These are phyloP conservation scores for Tinospora cordifolia DNA, from an alignment of 164 flowering plant species.

Conservation along the genomic window DNA sequence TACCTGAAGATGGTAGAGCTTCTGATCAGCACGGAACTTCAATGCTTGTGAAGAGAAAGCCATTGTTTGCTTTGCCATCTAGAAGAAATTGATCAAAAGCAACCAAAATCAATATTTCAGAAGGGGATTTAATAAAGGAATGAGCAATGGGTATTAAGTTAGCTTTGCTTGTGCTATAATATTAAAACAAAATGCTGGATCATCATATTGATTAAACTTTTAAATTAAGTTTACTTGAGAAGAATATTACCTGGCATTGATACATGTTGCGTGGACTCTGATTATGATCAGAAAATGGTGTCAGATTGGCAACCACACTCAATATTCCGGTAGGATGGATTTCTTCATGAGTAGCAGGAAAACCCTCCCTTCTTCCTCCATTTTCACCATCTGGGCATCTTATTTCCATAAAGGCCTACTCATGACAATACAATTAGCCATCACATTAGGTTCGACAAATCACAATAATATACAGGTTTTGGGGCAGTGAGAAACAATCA, in stretches of 20 bases:
- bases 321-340: slow-evolving; percentile 82
- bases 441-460: background rate
- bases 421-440: background rate
- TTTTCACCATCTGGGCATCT: slow-evolving; percentile 89
- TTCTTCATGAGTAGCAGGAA: slow-evolving; percentile 93
- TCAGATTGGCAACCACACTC: slow-evolving; percentile 88
- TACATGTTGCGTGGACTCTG: slow-evolving; percentile 99
- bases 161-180: no score
- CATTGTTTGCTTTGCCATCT: slow-evolving; percentile 99
- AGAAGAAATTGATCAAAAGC: slow-evolving; percentile 7
- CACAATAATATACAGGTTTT: background rate
- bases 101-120: background rate
- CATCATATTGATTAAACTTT: background rate
- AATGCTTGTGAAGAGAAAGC: slow-evolving; percentile 76
- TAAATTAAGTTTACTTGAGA: background rate
- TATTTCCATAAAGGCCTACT: slow-evolving; percentile 87
- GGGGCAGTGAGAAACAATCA: background rate
- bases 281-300: slow-evolving; percentile 97
- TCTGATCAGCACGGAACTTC: slow-evolving; percentile 79
- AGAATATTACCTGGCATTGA: slow-evolving; percentile 76
- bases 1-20: slow-evolving; percentile 93
- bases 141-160: no score
- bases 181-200: background rate
- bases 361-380: slow-evolving; percentile 57
- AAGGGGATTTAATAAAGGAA: background rate